Conservation (phyloP, 176 grass and related monocot species). For the Oryza punctata region DNA sequence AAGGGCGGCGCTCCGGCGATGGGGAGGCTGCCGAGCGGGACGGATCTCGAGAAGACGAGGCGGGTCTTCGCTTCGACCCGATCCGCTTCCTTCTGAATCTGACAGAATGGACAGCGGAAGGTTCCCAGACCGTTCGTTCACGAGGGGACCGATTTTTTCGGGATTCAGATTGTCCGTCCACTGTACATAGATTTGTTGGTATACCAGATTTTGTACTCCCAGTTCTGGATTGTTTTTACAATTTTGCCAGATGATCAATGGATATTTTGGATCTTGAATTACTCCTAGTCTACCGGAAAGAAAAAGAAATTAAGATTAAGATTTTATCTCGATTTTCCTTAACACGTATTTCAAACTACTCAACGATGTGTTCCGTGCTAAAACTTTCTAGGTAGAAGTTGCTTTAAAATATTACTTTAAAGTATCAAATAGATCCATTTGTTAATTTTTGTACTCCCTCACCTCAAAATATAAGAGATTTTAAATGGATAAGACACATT, state of each 20-base stretch:
- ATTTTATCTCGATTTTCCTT: too few relatives aligned
- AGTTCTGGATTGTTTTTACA: too few relatives aligned
- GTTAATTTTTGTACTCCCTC: too few relatives aligned
- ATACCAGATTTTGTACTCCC: neutral
- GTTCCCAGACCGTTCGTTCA: slow-evolving; percentile 11
- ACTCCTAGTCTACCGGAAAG: neutral
- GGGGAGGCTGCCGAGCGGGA: slow-evolving; percentile 42
- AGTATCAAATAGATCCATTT: too few relatives aligned
- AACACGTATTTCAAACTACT: too few relatives aligned
- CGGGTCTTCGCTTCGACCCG: slow-evolving; percentile 30
- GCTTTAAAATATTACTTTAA: too few relatives aligned
- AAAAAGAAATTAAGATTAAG: too few relatives aligned
- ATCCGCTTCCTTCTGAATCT: slow-evolving; percentile 3
- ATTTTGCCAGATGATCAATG: neutral
- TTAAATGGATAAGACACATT: too few relatives aligned
- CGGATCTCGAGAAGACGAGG: slow-evolving; percentile 37
- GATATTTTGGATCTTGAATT: neutral
- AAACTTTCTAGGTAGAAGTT: too few relatives aligned
- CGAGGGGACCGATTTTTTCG: neutral
- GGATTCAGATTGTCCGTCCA: neutral
- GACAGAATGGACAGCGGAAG: neutral
- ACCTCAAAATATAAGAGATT: too few relatives aligned
- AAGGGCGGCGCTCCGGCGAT: slow-evolving; percentile 3
- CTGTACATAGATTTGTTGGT: slow-evolving; percentile 24
- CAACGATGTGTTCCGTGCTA: too few relatives aligned